Percentiles rank a stretch among this genome's conserved stretches.
phyloP scores from a whole-genome alignment of 2,329 filamentous ascomycete genomes.

The Neoscytalidium dimidiatum region DNA sequence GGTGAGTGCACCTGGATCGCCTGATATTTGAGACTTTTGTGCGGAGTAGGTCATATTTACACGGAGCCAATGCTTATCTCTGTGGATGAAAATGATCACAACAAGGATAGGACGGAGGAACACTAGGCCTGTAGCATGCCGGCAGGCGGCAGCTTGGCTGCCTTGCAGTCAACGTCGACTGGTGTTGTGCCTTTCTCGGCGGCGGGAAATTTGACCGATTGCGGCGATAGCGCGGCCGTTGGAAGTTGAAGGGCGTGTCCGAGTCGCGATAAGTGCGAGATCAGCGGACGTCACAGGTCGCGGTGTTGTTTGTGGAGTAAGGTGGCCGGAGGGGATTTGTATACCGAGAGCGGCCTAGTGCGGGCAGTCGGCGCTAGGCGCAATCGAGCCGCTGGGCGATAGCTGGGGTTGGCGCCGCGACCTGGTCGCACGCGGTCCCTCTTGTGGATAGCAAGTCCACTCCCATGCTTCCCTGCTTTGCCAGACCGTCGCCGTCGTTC shows the following conservation, averaged over 20 bases:
- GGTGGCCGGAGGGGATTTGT: constrained; percentile 9
- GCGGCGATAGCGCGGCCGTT: constrained; percentile 5
- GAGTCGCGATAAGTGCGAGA: constrained; percentile 6
- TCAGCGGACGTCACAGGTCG: background rate
- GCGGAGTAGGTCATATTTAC: constrained; percentile 16
- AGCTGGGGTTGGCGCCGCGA: background rate
- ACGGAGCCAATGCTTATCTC: constrained; percentile 1
- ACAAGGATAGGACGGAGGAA: background rate
- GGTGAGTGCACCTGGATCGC: background rate
- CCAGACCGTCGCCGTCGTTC: background rate
- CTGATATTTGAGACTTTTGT: background rate
- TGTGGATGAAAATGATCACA: background rate
- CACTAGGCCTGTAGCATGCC: background rate
- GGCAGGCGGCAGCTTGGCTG: background rate
- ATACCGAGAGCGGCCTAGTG: constrained; percentile 16
- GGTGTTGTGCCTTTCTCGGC: background rate
- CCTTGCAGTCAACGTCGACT: background rate
- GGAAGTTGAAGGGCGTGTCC: background rate
- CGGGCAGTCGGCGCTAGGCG: background rate
- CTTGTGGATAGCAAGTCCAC: constrained; percentile 19
- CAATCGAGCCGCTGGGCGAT: constrained; percentile 6
- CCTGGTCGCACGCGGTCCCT: constrained; percentile 15
- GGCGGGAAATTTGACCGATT: constrained; percentile 18
- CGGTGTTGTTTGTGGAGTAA: background rate
- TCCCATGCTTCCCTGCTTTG: constrained; percentile 2